Percentiles rank a stretch among this genome's conserved stretches.
phyloP scores from a whole-genome alignment of 768 basidiomycete species.

The Roridomyces roridus region DNA sequence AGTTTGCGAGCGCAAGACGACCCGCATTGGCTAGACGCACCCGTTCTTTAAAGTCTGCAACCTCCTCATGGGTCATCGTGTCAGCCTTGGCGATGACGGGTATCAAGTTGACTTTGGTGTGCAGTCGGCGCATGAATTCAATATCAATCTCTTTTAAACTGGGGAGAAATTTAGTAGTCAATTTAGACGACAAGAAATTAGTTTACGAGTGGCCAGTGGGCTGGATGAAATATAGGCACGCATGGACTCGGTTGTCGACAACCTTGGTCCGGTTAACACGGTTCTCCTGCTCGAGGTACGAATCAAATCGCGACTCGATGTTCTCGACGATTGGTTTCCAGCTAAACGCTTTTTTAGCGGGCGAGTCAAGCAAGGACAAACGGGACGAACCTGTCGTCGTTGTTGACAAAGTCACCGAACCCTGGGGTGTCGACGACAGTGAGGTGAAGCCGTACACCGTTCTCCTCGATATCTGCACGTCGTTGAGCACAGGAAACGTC shows the following conservation, averaged over 20 bases:
- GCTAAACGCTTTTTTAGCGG: slow-evolving; percentile 48
- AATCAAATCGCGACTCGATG: slow-evolving; percentile 97
- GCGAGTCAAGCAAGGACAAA: slow-evolving; percentile 20
- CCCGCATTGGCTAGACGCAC: slow-evolving; percentile 54
- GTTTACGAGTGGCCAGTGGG: slow-evolving; percentile 97
- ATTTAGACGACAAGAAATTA: slow-evolving; percentile 5
- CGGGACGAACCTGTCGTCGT: slow-evolving; percentile 85
- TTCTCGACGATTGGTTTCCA: slow-evolving; percentile 99
- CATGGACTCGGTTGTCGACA: slow-evolving; percentile 96
- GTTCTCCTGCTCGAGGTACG: slow-evolving; percentile 98
- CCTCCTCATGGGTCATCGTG: slow-evolving; percentile 96
- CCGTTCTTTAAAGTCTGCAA: slow-evolving; percentile 90
- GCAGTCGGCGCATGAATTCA: slow-evolving; percentile 97
- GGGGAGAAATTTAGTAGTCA: slow-evolving; percentile 8
- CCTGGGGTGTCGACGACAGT: slow-evolving; percentile 99
- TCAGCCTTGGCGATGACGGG: slow-evolving; percentile 99
- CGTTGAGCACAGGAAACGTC: slow-evolving; percentile 21
- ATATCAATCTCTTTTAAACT: slow-evolving; percentile 98
- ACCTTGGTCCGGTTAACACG: slow-evolving; percentile 94
- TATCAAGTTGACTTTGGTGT: slow-evolving; percentile 97
- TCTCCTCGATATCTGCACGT: slow-evolving; percentile 93
- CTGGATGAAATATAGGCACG: slow-evolving; percentile 98
- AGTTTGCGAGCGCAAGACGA: slow-evolving; percentile 7
- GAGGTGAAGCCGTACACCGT: slow-evolving; percentile 92
- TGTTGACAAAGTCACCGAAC: slow-evolving; percentile 99